phyloP scores from a whole-genome alignment of 2,329 filamentous ascomycete genomes.

The Beauveria brongniartii region DNA sequence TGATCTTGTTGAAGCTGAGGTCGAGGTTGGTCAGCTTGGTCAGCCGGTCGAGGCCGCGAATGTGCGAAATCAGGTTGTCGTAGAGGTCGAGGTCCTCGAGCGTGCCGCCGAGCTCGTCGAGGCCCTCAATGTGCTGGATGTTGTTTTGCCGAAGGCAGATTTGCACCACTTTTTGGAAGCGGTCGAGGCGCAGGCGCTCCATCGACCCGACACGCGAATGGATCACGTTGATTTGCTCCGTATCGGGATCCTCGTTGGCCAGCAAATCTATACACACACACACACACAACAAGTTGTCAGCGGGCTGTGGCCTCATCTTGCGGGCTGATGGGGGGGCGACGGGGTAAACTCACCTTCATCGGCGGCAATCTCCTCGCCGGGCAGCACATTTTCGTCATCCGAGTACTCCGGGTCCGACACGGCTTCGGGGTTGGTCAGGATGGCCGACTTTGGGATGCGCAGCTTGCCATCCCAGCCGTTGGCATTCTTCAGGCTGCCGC shows the following conservation, averaged over 20 bases:
- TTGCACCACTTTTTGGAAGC: slow-evolving; percentile 68
- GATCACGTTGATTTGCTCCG: slow-evolving; percentile 79
- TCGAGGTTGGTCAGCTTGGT: slow-evolving; percentile 72
- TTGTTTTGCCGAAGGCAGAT: slow-evolving; percentile 90
- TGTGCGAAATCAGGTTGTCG: slow-evolving; percentile 86
- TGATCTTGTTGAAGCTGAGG: slow-evolving; percentile 98
- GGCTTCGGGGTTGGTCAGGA: slow-evolving; percentile 70
- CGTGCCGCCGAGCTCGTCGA: slow-evolving; percentile 55
- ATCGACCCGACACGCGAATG: slow-evolving; percentile 79
- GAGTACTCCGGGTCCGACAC: slow-evolving; percentile 81
- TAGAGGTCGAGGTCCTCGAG: slow-evolving; percentile 87
- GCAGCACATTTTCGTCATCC: slow-evolving; percentile 58
- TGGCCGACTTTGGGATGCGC: slow-evolving; percentile 53
- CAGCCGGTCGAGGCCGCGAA: slow-evolving; percentile 74
- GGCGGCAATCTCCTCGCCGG: slow-evolving; percentile 66
- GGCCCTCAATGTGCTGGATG: slow-evolving; percentile 72
- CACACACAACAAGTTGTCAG: neutral
- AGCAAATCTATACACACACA: slow-evolving; percentile 41
- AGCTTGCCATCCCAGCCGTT: slow-evolving; percentile 82
- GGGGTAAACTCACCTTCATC: slow-evolving; percentile 58
- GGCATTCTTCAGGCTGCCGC: slow-evolving; percentile 46
- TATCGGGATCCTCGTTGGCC: slow-evolving; percentile 51
- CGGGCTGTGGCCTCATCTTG: neutral
- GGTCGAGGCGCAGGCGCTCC: slow-evolving; percentile 66
- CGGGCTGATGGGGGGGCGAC: too few relatives aligned